Evolutionary conservation across 805 yeast genomes (phyloP), one percentile per base, ranked within the genome.

Genomic region (Ogataea paraovalis): DNA sequence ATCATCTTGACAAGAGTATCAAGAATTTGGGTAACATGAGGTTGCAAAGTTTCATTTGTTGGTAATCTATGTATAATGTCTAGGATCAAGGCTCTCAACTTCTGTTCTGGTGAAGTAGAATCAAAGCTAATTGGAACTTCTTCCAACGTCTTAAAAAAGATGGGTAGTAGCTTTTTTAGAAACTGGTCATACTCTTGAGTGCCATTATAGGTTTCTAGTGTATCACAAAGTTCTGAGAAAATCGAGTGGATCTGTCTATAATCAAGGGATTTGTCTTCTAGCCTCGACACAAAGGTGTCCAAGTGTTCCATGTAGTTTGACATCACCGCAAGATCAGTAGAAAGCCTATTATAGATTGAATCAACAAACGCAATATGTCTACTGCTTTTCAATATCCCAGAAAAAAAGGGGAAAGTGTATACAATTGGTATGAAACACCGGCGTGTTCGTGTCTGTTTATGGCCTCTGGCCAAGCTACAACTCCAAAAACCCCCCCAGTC

Each of bases 41-140:
- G 86, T 60, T 83, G 85, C 59, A 89, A 81, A 2, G 84, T 76
- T 32, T 90, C 97, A 61, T 86, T 90, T 73, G 87, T 80, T 47
- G 87, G 89, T 39, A 90, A 75, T 42, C 97, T 75, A 58, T 87
- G 90, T 13, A 92, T 69, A 14, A 88, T 79, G 61, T 91, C 96
- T 45, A 92, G 72, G 12, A 88, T 70, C 27, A 87, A 74, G 60
- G 84, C 81, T 55, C 98, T 75, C 44, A 91, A 70, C 66, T 85
- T 87, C 65, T 90, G 82, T 59, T 88, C 96, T 0, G 81, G 75
- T 0, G 95, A 77, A 38, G 72, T 72, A 19, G 81, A 75, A 39
- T 72, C 70, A 62, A 87, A 87, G 33, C 87, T 80, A n/a, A 87
- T 73, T 3, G 95, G 96, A 14, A 84, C 84, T 2, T 74, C 69